Base-by-base conservation (phyloP, 192 early-diverging fungal species). In the Backusella tarrabulga region DNA sequence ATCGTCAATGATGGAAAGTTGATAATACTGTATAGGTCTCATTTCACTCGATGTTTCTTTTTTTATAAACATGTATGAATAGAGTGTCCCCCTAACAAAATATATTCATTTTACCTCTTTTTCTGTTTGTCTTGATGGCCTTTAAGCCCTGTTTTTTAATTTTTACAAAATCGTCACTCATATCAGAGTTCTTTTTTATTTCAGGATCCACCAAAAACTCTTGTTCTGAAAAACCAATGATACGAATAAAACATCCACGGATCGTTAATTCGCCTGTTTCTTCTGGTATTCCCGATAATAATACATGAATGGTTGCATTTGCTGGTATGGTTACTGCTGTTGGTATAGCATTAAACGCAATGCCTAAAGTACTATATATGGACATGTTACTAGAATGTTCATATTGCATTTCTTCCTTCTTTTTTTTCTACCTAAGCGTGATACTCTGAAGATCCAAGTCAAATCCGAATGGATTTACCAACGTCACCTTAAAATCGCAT, bases 401-500 rank as follows among this genome's bases (percentile, higher is more conserved):
- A 6, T 21, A 7, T 12, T 23, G 0, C 3, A 3, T 1, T 44
- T 26, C 21, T 70, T 46, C 26, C 26, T 26, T 14, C 34, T 21
- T 66, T 34, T 21, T 52, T 35, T 6, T 40, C 77, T 75, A 91
- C 84, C 87, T 88, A 0, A 95, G 71, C 21, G 80, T 75, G 36
- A 95, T 86, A 70, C 84, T 87, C 69, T 93, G 89, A 21, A 95
- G 78, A 26, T 95, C 93, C 36, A 96, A 69, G 75, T 94, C 93
- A 81, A 96, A 93, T 17, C 88, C 86, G 82, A 93, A 95, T 11
- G 93, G 92, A 81, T 96, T 96, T 0, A 90, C 86, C 15, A 96
- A 73, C 1, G 85, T 87, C 5, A 95, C 83, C 36, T 93, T 91
- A 76, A 96, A 93, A 52, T 91, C 87, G 2, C 88, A 85, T 0